phyloP scores from a whole-genome alignment of 2,329 filamentous ascomycete genomes.

The Aspergillus ibericus region DNA sequence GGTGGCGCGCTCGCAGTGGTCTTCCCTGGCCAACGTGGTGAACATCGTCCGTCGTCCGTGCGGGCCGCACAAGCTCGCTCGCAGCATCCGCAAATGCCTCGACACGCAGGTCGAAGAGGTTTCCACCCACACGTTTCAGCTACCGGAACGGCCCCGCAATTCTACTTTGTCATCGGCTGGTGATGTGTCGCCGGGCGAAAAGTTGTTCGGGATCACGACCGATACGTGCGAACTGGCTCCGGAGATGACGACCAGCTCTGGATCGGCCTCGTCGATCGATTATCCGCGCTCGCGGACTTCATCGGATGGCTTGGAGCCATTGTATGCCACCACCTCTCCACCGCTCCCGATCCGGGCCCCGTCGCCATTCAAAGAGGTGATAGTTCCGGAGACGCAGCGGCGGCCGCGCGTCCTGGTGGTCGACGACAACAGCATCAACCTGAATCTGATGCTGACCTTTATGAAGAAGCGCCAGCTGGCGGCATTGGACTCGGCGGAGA shows the following conservation, averaged over 20 bases:
- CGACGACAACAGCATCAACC: constrained; percentile 49
- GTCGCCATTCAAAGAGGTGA: neutral
- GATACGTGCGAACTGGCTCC: constrained; percentile 1
- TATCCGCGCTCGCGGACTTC: constrained; percentile 4
- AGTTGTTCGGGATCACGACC: neutral
- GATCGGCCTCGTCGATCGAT: neutral
- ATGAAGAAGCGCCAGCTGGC: constrained; percentile 41
- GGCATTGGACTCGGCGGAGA: constrained; percentile 40
- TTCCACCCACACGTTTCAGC: constrained; percentile 12
- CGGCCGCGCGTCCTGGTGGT: constrained; percentile 42
- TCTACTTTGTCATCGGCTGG: neutral
- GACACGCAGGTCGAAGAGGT: constrained; percentile 14
- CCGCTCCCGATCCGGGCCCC: constrained; percentile 6
- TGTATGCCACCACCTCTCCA: constrained; percentile 9
- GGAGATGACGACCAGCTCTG: neutral
- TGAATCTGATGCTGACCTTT: constrained; percentile 46
- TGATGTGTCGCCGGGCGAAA: neutral
- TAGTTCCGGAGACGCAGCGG: constrained; percentile 7
- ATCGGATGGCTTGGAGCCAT: constrained; percentile 6
- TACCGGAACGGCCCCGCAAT: constrained; percentile 12
- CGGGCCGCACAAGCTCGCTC: constrained; percentile 44
- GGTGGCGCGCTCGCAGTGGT: constrained; percentile 28
- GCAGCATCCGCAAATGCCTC: constrained; percentile 34
- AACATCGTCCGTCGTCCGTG: constrained; percentile 43
- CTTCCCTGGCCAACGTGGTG: constrained; percentile 33